Evolutionary conservation across 306 rosid genomes (phyloP).

Genomic region (Pyrus communis): DNA sequence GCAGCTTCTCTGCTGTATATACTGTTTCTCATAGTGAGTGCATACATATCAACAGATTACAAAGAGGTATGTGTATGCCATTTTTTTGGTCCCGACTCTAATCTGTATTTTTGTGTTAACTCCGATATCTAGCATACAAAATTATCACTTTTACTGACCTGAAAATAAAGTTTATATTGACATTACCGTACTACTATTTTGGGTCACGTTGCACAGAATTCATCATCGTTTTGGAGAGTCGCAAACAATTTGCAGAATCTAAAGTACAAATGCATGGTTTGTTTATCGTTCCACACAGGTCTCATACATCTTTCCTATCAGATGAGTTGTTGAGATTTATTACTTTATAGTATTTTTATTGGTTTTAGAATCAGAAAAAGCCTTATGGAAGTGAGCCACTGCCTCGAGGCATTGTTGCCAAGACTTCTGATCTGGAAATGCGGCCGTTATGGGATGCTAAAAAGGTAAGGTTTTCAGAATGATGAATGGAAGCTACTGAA

Average conservation of each 20-base stretch:
- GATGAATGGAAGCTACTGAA: background rate
- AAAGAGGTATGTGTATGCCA: conserved; percentile 39
- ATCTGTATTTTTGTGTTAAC: background rate
- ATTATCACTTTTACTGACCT: background rate
- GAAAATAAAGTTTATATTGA: background rate
- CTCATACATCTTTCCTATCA: background rate
- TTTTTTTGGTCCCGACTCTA: background rate
- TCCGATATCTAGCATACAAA: background rate
- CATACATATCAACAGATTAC: conserved; percentile 25
- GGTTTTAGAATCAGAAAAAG: conserved; percentile 54
- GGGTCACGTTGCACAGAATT: conserved; percentile 22
- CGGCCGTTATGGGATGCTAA: conserved; percentile 51
- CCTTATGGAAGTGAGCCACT: conserved; percentile 73
- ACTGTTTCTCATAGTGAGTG: conserved; percentile 28
- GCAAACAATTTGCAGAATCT: conserved; percentile 16
- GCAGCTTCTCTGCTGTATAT: conserved; percentile 40
- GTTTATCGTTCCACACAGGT: conserved; percentile 6
- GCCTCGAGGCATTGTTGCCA: conserved; percentile 60
- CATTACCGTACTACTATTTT: background rate
- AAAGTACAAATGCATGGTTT: conserved; percentile 56
- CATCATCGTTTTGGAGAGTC: conserved; percentile 29
- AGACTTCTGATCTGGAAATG: conserved; percentile 58
- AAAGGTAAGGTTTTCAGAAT: conserved; percentile 5
- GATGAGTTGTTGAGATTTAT: background rate
- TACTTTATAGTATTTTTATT: conserved; percentile 27